Evolutionary conservation across 345 rosid genomes (phyloP).

Genomic region (Hirschfeldia incana): DNA sequence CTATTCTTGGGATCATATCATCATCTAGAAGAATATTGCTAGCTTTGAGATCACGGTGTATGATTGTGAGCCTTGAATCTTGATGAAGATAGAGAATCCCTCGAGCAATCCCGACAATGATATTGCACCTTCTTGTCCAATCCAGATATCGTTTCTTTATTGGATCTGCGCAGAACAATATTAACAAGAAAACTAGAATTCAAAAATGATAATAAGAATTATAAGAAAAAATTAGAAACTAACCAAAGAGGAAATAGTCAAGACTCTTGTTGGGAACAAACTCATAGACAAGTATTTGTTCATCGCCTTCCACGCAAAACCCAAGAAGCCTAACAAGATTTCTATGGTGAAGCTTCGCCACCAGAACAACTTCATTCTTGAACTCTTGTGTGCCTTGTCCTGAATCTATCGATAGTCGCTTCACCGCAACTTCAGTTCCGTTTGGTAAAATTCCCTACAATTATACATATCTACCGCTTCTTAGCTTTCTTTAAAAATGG

Average conservation of each 20-base stretch:
- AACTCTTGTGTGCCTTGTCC: constrained; percentile 47
- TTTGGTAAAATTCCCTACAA: constrained; percentile 14
- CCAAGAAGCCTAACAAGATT: constrained; percentile 47
- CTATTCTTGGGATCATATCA: constrained; percentile 30
- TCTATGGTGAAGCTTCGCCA: constrained; percentile 55
- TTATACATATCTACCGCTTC: background rate
- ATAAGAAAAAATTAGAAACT: too few relatives aligned
- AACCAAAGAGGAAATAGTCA: constrained; percentile 40
- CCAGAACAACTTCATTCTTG: constrained; percentile 44
- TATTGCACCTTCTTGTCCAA: constrained; percentile 20
- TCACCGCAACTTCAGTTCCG: constrained; percentile 46
- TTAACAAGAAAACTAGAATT: too few relatives aligned
- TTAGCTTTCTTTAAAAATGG: background rate
- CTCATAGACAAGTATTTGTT: constrained; percentile 47
- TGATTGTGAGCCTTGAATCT: constrained; percentile 30
- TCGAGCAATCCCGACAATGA: constrained; percentile 23
- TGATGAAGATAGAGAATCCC: constrained; percentile 34
- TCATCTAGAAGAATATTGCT: constrained; percentile 26
- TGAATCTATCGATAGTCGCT: constrained; percentile 42
- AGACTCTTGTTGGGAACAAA: constrained; percentile 46
- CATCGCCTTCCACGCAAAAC: constrained; percentile 43
- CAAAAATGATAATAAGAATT: too few relatives aligned
- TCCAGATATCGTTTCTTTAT: background rate
- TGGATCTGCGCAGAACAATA: background rate
- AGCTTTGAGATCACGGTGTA: constrained; percentile 30